Evolutionary conservation across 345 rosid species (phyloP).

Genomic region (Mercurialis annua): DNA sequence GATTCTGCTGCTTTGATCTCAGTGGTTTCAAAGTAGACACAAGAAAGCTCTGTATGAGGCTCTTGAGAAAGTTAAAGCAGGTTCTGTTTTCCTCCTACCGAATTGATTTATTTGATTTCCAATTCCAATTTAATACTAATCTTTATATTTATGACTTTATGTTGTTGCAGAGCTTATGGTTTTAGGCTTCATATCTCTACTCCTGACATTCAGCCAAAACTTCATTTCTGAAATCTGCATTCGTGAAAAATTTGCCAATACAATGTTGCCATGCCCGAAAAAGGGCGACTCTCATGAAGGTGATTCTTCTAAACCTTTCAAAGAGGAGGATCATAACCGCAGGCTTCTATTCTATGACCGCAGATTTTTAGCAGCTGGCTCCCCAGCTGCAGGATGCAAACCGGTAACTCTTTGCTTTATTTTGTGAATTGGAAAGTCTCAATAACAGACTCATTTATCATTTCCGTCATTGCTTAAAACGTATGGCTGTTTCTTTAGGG

Average conservation of each 20-base stretch:
- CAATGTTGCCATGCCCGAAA: conserved; percentile 80
- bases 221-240: conserved; percentile 72
- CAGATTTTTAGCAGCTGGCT: conserved; percentile 43
- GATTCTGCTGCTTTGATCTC: conserved; percentile 11
- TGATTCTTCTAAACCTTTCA: not conserved
- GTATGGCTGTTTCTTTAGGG: conserved; percentile 42
- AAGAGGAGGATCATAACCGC: conserved; percentile 25
- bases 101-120: not conserved
- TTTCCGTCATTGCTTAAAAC: not conserved
- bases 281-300: not conserved
- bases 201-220: conserved; percentile 75
- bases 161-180: conserved; percentile 91
- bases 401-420: conserved; percentile 22
- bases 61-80: conserved; percentile 75
- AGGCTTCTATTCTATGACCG: conserved; percentile 42
- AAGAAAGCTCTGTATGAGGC: conserved; percentile 77
- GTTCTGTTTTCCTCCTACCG: conserved; percentile 24
- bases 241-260: conserved; percentile 41
- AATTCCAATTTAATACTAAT: not conserved
- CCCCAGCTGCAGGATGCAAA: conserved; percentile 22
- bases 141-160: not conserved
- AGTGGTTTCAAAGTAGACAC: conserved; percentile 46
- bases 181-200: conserved; percentile 84
- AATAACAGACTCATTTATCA: not conserved
- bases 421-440: not conserved